phyloP scores from a whole-genome alignment of 441 rosid species.

The Eutrema salsugineum region DNA sequence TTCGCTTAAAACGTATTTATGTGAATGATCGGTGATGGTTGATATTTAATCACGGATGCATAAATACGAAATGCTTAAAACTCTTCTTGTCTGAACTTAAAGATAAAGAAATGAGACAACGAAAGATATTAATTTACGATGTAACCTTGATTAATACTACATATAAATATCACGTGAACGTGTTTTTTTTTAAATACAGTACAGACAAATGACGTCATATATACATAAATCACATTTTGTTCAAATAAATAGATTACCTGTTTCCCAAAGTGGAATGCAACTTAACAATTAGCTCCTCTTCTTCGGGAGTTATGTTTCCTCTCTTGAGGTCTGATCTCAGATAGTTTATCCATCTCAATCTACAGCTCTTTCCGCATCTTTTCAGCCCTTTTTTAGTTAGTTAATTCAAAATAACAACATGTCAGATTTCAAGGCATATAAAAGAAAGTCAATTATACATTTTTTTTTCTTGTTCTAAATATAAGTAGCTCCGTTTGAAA shows the following conservation, averaged over 20 bases:
- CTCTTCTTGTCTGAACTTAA: not conserved
- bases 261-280: constrained; percentile 25
- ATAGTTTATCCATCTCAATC: constrained; percentile 29
- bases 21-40: too few relatives aligned
- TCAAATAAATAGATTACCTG: constrained; percentile 8
- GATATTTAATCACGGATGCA: not conserved
- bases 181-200: not conserved
- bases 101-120: not conserved
- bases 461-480: too few relatives aligned
- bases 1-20: not conserved
- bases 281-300: constrained; percentile 19
- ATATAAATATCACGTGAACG: constrained; percentile 7
- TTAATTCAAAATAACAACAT: not conserved
- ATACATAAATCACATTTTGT: too few relatives aligned
- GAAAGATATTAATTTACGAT: not conserved
- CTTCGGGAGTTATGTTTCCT: constrained; percentile 21
- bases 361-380: constrained; percentile 32
- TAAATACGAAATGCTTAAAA: not conserved
- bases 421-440: not conserved
- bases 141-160: not conserved
- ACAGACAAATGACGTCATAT: too few relatives aligned
- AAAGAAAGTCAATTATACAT: not conserved
- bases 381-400: not conserved
- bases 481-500: too few relatives aligned
- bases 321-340: constrained; percentile 24